Conservation (phyloP, 163 green algal genomes). For the Scenedesmus sp. region DNA sequence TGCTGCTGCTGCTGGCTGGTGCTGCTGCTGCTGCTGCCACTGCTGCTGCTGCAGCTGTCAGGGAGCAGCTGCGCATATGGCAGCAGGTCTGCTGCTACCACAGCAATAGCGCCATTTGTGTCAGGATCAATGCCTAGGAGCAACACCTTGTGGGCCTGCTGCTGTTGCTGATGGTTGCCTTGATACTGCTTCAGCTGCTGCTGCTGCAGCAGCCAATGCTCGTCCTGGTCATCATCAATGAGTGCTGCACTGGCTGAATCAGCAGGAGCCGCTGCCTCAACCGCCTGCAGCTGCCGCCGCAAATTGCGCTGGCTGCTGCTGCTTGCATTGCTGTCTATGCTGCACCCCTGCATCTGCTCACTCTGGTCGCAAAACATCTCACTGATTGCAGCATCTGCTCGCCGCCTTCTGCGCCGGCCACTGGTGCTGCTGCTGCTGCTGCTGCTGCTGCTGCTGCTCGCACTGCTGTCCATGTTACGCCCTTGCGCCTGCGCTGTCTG, state of each 20-base stretch:
- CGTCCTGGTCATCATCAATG: background rate
- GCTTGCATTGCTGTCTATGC: background rate
- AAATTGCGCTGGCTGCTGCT: background rate
- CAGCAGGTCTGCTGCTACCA: background rate
- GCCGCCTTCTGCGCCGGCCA: background rate
- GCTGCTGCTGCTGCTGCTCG: constrained; percentile 14
- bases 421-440: background rate
- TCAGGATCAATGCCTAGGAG: constrained; percentile 51
- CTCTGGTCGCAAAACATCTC: no score
- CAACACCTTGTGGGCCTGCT: constrained; percentile 1
- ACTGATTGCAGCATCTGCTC: no score
- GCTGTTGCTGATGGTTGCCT: background rate
- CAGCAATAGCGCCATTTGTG: constrained; percentile 30
- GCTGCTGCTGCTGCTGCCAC: background rate
- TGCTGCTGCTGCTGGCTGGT: background rate
- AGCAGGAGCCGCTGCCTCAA: background rate
- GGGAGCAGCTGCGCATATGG: background rate
- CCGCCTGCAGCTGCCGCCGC: background rate
- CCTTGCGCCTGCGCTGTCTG: no score
- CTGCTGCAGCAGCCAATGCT: constrained; percentile 5
- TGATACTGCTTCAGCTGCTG: background rate
- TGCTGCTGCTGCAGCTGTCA: constrained; percentile 13
- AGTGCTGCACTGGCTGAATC: background rate
- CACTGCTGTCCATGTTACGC: background rate
- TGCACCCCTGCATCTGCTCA: background rate